Base-by-base conservation (phyloP, 2,329 filamentous ascomycete species). In the Talaromyces rugulosus region DNA sequence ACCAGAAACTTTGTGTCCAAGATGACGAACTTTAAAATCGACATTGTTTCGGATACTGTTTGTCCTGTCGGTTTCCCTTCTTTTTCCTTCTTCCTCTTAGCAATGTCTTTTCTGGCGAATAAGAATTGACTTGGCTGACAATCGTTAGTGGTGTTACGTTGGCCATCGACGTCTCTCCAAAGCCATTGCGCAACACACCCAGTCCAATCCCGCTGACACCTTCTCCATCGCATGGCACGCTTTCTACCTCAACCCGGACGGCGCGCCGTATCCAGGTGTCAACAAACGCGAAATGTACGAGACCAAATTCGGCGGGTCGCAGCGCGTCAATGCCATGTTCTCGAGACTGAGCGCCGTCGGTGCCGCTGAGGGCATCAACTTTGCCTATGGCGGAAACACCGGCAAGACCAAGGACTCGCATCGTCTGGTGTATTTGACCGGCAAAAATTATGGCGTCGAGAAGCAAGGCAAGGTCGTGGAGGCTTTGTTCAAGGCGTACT, bases 401-500 rank as follows among this genome's bases (percentile, higher is more conserved):
- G 92, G 92, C 55, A 90, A 88, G 69, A 94, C 91, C 18, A 82
- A 91, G 23, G 89, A 96, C 68, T 89, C 89, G 61, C 92, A 96
- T 75, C 85, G 92, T 3, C 71, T 94, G 63, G 83, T 93, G 52
- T 86, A 92, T 77, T 82, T 92, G 60, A 91, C 75, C 76, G 86
- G 81, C 70, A 78, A 71, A 71, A 87, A 83, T 66, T 68, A 72
- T 57, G 66, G 62, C 31, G 60, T 68, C 77, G 83, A 52, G 67
- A 58, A 82, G 56, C 85, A 91, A 78, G 87, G 83, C 40, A 76
- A 77, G 56, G 82, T 91, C 12, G 81, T 89, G 28, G 78, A 85
- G 67, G 81, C 85, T 67, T 73, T 91, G 40, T 91, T 91, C 80
- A 78, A 78, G 55, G 80, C 84, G 56, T 89, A 89, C 69, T 89